phyloP scores from a whole-genome alignment of 2,329 filamentous ascomycete species.

The Xylariales sp. region DNA sequence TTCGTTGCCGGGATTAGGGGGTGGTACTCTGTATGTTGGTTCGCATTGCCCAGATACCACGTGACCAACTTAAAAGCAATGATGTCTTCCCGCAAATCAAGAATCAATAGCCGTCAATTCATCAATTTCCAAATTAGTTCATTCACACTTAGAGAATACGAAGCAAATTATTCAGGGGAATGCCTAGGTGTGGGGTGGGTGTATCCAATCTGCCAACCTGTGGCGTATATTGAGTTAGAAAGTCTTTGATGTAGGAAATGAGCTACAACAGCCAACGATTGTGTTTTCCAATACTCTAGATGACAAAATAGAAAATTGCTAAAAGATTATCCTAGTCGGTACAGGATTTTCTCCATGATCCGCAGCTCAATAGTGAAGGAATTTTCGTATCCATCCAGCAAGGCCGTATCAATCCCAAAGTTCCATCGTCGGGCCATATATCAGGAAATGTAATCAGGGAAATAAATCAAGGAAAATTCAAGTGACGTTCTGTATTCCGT shows the following conservation, averaged over 20 bases:
- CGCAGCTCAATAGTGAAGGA: neutral
- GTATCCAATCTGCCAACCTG: conserved; percentile 11
- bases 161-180: neutral
- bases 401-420: neutral
- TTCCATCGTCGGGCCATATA: neutral
- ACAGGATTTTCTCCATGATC: too few relatives aligned
- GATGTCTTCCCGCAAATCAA: neutral
- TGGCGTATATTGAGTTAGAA: neutral
- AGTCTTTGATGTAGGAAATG: neutral
- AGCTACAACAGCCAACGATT: neutral
- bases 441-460: neutral
- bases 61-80: conserved; percentile 1
- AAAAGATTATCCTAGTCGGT: neutral
- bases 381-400: neutral
- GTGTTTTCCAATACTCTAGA: neutral
- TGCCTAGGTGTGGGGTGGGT: neutral
- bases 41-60: conserved; percentile 7
- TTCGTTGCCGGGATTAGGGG: neutral
- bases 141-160: neutral
- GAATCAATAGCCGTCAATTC: neutral
- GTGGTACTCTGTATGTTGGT: neutral
- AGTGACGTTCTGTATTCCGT: conserved; percentile 22
- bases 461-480: neutral
- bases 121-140: neutral
- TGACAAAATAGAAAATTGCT: neutral